phyloP scores from a whole-genome alignment of 768 basidiomycete genomes.

The Tephrocybe sp. region DNA sequence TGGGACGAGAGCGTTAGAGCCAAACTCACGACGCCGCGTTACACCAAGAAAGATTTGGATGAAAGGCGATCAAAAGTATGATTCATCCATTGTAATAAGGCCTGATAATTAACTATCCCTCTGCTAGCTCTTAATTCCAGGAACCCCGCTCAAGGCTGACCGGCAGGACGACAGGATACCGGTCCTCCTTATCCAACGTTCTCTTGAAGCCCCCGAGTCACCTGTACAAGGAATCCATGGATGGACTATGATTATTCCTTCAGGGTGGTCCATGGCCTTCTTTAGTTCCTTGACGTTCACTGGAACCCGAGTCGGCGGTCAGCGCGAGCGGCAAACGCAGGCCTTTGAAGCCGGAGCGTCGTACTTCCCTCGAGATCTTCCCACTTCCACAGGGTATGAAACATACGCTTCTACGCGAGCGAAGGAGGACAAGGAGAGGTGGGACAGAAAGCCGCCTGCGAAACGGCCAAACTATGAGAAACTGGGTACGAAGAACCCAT shows the following conservation, averaged over 20 bases:
- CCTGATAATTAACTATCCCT: not conserved
- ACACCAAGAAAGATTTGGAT: constrained; percentile 84
- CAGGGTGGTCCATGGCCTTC: constrained; percentile 92
- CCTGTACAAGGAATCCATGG: constrained; percentile 61
- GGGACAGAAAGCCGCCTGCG: constrained; percentile 83
- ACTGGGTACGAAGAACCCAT: constrained; percentile 67
- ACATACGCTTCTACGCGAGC: constrained; percentile 47
- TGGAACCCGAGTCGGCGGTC: constrained; percentile 81
- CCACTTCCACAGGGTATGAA: constrained; percentile 52
- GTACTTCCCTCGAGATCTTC: constrained; percentile 84
- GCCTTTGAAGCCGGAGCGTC: constrained; percentile 74
- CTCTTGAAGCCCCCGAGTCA: constrained; percentile 42
- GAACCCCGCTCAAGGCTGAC: constrained; percentile 61
- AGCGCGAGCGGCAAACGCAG: constrained; percentile 79
- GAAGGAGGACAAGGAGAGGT: constrained; percentile 51
- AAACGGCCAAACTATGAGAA: constrained; percentile 75
- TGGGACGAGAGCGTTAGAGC: constrained; percentile 66
- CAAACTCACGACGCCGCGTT: constrained; percentile 56
- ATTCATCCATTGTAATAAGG: not conserved
- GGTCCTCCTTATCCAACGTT: constrained; percentile 77
- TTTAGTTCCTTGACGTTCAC: constrained; percentile 79
- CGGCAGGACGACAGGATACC: constrained; percentile 84
- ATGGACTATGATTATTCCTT: constrained; percentile 84
- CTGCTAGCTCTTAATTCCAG: constrained; percentile 71
- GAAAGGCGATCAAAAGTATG: constrained; percentile 71